These are phyloP conservation scores for Elaeis guineensis DNA, from an alignment of 176 grass and related monocot species.

Conservation along the genomic window DNA sequence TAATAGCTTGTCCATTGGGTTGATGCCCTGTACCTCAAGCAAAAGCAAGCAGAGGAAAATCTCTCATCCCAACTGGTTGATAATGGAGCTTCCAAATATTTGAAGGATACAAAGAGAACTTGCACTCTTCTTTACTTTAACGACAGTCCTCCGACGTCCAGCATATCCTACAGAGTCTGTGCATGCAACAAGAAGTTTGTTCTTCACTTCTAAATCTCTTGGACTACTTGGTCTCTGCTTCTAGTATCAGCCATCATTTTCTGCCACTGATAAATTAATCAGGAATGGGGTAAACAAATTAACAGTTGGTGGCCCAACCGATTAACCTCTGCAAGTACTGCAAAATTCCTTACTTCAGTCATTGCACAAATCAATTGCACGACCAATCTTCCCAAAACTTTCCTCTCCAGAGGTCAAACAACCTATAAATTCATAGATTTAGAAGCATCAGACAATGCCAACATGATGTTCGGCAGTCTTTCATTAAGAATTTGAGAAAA, in stretches of 20 bases:
- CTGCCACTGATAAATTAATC: constrained; percentile 40
- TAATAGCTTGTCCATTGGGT: no score
- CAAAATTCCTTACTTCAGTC: no score
- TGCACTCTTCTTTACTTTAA: background rate
- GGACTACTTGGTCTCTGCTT: constrained; percentile 1
- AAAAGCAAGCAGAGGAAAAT: background rate
- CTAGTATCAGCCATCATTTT: background rate
- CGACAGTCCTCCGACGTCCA: no score
- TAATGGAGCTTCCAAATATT: no score
- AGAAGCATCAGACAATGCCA: background rate
- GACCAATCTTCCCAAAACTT: no score
- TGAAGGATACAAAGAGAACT: no score
- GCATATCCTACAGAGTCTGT: background rate
- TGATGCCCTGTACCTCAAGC: no score
- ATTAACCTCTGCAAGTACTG: no score
- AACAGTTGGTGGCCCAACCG: constrained; percentile 38
- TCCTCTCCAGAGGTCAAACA: constrained; percentile 50
- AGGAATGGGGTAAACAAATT: constrained; percentile 82
- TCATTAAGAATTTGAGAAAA: background rate
- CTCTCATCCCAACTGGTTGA: no score
- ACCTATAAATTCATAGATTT: constrained; percentile 23
- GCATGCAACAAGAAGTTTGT: no score
- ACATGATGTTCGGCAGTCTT: background rate
- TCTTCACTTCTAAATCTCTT: constrained; percentile 6
- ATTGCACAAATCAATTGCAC: no score